Evolutionary conservation across 441 rosid species (phyloP), one percentile per base, ranked within the genome.

Genomic region (Pelargonium cotyledonis): DNA sequence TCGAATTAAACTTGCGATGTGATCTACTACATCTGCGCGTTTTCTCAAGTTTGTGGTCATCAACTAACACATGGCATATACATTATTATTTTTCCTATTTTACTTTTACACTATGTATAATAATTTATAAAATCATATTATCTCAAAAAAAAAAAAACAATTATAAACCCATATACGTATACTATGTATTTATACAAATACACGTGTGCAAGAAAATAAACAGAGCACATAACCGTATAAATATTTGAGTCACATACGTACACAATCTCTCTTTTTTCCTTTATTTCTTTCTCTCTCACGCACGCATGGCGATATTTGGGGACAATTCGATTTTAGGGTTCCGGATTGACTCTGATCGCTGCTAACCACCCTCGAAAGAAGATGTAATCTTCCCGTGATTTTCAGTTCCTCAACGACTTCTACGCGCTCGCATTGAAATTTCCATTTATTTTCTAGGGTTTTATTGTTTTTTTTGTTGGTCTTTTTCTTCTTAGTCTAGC

Each of bases 371-470:
- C 65, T 35, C 19, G 0, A 12, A 31, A 38, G 55, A 76, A 81
- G 85, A 83, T 87, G 91, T 87, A 71, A 83, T 79, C 79, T 66
- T 65, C 2, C 68, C 7, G 70, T 15, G 79, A 47, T 68, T 73
- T 49, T 67, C 66, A 35, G 11, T 41, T 31, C 38, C 19, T 63
- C 1, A 23, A 10, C 66, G 23, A 29, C 31, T 60, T 68, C 12
- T 35, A 4, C 51, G 63, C 40, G 18, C 19, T 21, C 19, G 62
- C 62, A 57, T 57, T 57, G 62, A 26, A 26, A 61, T 10, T 61
- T 61, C 35, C 65, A 61, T 23, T 62, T 41, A 11, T 38, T 46
- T 68, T 49, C 58, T 55, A 46, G 73, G 63, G 46, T 8, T 70
- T 40, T 29, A 66, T 65, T n/a, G 19, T 73, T 63, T 9, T 63